Evolutionary conservation across 2,329 filamentous ascomycete genomes (phyloP).

Genomic region (Neonectria punicea): DNA sequence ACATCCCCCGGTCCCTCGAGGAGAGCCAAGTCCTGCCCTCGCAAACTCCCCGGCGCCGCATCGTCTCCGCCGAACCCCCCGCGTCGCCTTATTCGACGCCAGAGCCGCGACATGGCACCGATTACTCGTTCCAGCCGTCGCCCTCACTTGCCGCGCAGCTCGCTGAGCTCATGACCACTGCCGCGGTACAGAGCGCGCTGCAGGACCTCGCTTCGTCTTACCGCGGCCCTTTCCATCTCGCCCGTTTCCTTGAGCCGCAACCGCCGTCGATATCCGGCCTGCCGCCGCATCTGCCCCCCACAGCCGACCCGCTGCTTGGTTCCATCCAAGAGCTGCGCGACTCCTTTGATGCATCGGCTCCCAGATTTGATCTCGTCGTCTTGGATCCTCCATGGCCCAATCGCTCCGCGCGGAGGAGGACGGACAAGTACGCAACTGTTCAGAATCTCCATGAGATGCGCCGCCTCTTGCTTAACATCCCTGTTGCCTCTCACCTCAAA

Average conservation of each 20-base stretch:
- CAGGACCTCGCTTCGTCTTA: conserved; percentile 48
- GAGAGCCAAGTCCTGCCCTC: conserved; percentile 66
- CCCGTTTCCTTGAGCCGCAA: conserved; percentile 48
- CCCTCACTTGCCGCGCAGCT: conserved; percentile 59
- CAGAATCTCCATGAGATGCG: conserved; percentile 58
- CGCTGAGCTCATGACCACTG: conserved; percentile 64
- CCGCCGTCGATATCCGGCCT: conserved; percentile 16
- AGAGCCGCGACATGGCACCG: conserved; percentile 27
- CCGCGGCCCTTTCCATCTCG: conserved; percentile 58
- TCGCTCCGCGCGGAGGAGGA: conserved; percentile 73
- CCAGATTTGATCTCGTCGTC: conserved; percentile 73
- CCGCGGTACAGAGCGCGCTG: conserved; percentile 58
- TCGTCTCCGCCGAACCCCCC: conserved; percentile 58
- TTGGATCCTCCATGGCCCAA: conserved; percentile 88
- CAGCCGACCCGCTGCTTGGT: conserved; percentile 59
- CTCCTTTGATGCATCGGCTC: conserved; percentile 55
- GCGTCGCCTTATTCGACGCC: conserved; percentile 58
- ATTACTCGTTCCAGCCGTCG: conserved; percentile 43
- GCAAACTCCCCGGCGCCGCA: conserved; percentile 50
- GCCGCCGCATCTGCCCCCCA: conserved; percentile 52
- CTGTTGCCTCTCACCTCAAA: conserved; percentile 65
- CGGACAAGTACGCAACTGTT: conserved; percentile 59
- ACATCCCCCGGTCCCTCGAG: conserved; percentile 77
- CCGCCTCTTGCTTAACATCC: conserved; percentile 62
- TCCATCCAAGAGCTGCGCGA: conserved; percentile 55